Evolutionary conservation across 176 grass and related monocot species (phyloP).

Genomic region (Cenchrus fungigraminus): DNA sequence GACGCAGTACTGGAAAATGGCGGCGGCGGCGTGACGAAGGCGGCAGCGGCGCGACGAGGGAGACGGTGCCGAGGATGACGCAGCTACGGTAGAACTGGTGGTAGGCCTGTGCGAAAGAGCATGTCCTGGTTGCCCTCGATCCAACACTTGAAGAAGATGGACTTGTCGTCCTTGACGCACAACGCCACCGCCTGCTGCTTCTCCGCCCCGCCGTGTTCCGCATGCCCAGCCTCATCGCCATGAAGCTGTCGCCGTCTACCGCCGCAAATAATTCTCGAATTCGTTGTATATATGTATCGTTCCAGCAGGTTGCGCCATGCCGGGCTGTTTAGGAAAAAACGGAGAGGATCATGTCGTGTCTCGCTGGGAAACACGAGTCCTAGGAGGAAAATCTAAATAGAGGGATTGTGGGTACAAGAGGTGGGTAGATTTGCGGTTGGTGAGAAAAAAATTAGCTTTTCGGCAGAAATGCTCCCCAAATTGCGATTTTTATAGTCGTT

Average conservation of each 20-base stretch:
- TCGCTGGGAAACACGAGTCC: too few species aligned
- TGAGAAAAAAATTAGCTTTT: too few species aligned
- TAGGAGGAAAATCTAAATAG: too few species aligned
- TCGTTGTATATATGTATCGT: too few species aligned
- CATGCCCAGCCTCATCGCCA: slow-evolving; percentile 61
- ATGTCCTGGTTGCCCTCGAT: slow-evolving; percentile 93
- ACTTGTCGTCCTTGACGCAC: slow-evolving; percentile 65
- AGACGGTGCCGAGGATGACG: slow-evolving; percentile 79
- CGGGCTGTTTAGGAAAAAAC: too few species aligned
- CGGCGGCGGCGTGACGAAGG: slow-evolving; percentile 32
- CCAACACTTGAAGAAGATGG: slow-evolving; percentile 78
- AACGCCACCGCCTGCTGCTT: slow-evolving; percentile 78
- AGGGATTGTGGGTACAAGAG: too few species aligned
- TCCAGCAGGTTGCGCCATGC: too few species aligned
- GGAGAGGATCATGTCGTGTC: too few species aligned
- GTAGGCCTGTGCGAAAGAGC: slow-evolving; percentile 76
- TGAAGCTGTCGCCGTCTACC: slow-evolving; percentile 69
- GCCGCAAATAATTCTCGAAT: slow-evolving; percentile 34
- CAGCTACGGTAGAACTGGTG: slow-evolving; percentile 89
- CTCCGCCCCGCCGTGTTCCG: slow-evolving; percentile 77
- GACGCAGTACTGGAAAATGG: slow-evolving; percentile 86
- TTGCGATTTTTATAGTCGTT: too few species aligned
- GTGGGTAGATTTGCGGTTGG: too few species aligned
- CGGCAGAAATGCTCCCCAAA: too few species aligned
- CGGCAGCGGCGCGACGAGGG: slow-evolving; percentile 56